These are phyloP conservation scores for Tillandsia fasciculata DNA, from an alignment of 176 grass and related monocot genomes.

Conservation along the genomic window DNA sequence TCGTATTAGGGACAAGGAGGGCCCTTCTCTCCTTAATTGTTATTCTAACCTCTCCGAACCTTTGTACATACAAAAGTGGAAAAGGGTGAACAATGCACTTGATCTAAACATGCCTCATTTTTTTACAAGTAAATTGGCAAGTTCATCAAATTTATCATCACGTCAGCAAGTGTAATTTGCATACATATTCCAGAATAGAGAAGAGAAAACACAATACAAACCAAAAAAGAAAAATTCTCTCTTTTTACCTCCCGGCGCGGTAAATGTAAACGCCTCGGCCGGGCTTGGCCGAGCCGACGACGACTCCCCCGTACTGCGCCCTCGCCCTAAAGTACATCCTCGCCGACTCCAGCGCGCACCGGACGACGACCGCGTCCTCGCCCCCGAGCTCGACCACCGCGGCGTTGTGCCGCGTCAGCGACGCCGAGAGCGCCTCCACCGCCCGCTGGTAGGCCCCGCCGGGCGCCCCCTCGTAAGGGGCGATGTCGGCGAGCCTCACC, in stretches of 20 bases:
- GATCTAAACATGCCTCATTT: no score
- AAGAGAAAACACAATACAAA: neutral
- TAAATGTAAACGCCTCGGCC: constrained; percentile 36
- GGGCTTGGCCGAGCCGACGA: constrained; percentile 11
- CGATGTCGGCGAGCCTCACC: constrained; percentile 52
- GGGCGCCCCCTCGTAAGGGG: constrained; percentile 43
- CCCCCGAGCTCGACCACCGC: constrained; percentile 43
- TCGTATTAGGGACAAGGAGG: no score
- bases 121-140: no score
- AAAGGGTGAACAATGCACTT: no score
- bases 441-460: constrained; percentile 22
- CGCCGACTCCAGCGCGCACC: constrained; percentile 61
- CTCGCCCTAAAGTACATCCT: constrained; percentile 44
- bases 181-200: neutral
- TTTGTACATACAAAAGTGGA: no score
- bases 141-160: no score
- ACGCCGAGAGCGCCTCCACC: constrained; percentile 36
- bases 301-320: neutral
- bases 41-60: no score
- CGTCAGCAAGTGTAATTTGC: neutral
- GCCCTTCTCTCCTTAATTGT: no score
- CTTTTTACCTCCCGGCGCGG: constrained; percentile 52
- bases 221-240: neutral
- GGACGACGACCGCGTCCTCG: constrained; percentile 40
- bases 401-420: constrained; percentile 54